Percentiles rank a stretch among this genome's conserved stretches.
phyloP scores from a whole-genome alignment of 192 early-diverging fungal genomes.

The Coemansia sp. region DNA sequence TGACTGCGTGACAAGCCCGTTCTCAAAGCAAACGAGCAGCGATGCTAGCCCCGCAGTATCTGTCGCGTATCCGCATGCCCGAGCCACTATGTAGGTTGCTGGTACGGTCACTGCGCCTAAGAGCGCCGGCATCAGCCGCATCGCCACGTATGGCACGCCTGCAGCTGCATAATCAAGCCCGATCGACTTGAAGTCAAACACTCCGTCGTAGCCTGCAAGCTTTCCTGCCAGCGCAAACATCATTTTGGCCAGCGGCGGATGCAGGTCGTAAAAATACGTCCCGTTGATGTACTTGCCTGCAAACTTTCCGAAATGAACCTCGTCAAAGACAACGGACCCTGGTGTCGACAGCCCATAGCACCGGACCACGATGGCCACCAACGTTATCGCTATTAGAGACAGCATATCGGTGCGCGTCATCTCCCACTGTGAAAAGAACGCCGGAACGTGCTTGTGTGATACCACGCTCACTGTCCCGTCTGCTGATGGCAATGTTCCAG shows the following conservation, averaged over 20 bases:
- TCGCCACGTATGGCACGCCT: constrained; percentile 88
- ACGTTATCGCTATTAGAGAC: constrained; percentile 5
- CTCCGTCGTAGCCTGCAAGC: constrained; percentile 87
- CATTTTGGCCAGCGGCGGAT: constrained; percentile 94
- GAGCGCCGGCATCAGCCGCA: constrained; percentile 79
- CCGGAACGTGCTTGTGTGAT: constrained; percentile 3
- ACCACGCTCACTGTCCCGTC: constrained; percentile 7
- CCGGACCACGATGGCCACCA: constrained; percentile 33
- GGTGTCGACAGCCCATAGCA: constrained; percentile 40
- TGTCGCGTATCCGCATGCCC: constrained; percentile 73
- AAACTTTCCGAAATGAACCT: constrained; percentile 99
- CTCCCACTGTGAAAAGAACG: constrained; percentile 33
- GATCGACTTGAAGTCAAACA: constrained; percentile 95
- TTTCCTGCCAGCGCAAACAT: constrained; percentile 78
- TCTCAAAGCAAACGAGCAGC: constrained; percentile 86
- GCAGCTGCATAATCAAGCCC: constrained; percentile 86
- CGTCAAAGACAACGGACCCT: constrained; percentile 76
- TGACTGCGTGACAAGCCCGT: constrained; percentile 86
- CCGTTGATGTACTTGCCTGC: constrained; percentile 84
- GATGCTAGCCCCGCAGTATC: constrained; percentile 75
- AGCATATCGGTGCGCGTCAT: constrained; percentile 20
- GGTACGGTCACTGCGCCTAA: constrained; percentile 84
- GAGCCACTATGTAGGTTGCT: constrained; percentile 74
- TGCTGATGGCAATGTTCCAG: background rate
- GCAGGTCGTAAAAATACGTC: constrained; percentile 93